These are phyloP conservation scores for Colletotrichum euphorbiae DNA, from an alignment of 2,329 filamentous ascomycete species.

Conservation along the genomic window DNA sequence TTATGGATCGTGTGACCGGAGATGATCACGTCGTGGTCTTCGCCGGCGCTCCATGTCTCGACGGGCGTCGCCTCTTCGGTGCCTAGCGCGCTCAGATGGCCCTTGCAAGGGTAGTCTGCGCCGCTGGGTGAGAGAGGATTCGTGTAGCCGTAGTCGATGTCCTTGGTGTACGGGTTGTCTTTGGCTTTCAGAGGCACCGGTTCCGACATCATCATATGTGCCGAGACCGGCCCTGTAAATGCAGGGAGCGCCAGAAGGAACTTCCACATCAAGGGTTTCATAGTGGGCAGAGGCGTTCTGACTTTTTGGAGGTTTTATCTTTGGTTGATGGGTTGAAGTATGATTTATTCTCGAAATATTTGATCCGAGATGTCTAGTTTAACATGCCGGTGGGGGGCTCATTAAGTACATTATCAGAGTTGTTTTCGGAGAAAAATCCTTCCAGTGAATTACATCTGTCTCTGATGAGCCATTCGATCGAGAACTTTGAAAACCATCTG, in stretches of 20 bases:
- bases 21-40: constrained; percentile 64
- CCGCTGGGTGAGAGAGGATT: constrained; percentile 64
- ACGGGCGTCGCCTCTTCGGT: constrained; percentile 54
- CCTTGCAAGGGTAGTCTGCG: constrained; percentile 73
- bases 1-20: constrained; percentile 63
- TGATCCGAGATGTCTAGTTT: background rate
- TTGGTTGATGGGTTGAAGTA: background rate
- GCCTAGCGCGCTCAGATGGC: constrained; percentile 46
- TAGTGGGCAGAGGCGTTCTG: background rate
- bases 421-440: too few species aligned
- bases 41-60: constrained; percentile 64
- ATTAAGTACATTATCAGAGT: background rate
- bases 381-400: too few species aligned
- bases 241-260: background rate
- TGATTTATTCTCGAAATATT: background rate
- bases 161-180: constrained; percentile 42
- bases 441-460: background rate
- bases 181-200: constrained; percentile 47
- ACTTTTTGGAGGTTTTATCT: too few species aligned
- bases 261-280: background rate
- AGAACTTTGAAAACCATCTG: too few species aligned
- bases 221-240: background rate
- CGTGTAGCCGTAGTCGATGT: constrained; percentile 67
- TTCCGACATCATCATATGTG: constrained; percentile 48
- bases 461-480: too few species aligned